Conservation (phyloP, 306 rosid species). For the Mimosa bimucronata region DNA sequence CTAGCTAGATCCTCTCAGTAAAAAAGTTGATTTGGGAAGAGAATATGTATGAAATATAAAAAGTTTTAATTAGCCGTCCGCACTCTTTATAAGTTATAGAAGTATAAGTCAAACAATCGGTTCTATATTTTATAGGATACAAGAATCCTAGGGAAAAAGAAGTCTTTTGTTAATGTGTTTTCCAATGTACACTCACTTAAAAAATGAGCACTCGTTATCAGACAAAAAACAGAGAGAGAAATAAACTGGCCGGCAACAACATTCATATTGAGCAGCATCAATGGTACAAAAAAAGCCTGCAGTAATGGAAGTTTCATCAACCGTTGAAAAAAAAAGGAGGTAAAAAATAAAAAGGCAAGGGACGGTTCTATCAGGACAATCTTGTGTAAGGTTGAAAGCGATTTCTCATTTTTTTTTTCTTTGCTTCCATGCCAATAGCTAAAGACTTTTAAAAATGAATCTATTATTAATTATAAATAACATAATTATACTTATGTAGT, state of each 20-base stretch:
- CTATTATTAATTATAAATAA: too few species aligned
- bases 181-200: background rate
- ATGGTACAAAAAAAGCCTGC: background rate
- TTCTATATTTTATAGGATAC: background rate
- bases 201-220: background rate
- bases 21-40: background rate
- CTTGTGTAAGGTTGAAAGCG: background rate
- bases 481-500: too few species aligned
- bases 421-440: background rate
- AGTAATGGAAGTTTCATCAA: background rate
- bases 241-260: constrained; percentile 40
- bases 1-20: background rate
- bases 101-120: background rate
- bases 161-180: background rate
- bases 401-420: background rate
- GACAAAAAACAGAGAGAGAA: background rate
- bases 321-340: background rate
- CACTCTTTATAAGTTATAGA: background rate
- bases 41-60: too few species aligned
- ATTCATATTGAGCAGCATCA: background rate
- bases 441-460: background rate
- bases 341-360: background rate
- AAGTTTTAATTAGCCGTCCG: too few species aligned
- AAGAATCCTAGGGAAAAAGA: background rate
- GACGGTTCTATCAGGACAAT: background rate